A percentile compares a stretch with the other conserved stretches of the same genome.
Evolutionary conservation across 1,139 yeast genomes (phyloP).

Genomic region (Hanseniaspora uvarum): DNA sequence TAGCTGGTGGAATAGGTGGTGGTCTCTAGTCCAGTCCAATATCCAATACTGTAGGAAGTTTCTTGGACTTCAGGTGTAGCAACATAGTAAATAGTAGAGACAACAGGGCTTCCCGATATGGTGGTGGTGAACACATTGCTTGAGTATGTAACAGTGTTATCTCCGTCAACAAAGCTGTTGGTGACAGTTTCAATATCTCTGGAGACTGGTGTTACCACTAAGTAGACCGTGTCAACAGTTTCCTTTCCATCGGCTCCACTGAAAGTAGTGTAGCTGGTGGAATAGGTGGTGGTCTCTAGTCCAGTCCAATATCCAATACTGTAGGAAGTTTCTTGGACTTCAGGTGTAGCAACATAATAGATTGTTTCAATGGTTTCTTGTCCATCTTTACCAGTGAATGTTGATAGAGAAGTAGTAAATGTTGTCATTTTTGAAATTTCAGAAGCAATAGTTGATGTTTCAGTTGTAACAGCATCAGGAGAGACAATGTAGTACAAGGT

Average conservation of each 20-base stretch:
- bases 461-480: conserved; percentile 13
- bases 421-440: conserved; percentile 6
- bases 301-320: conserved; percentile 4
- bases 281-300: neutral
- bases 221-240: neutral
- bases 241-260: neutral
- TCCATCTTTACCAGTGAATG: neutral
- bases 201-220: neutral
- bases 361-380: conserved; percentile 10
- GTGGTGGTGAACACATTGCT: neutral
- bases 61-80: no score
- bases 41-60: no score
- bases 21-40: no score
- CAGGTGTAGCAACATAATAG: conserved; percentile 19
- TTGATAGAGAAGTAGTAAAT: neutral
- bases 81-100: no score
- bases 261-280: neutral
- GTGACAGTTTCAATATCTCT: neutral
- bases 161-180: neutral
- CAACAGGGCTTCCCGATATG: no score
- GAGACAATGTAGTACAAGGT: conserved; percentile 19
- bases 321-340: no score
- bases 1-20: no score
- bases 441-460: conserved; percentile 4
- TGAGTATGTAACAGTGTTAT: neutral